phyloP scores from a whole-genome alignment of 495 filamentous ascomycete species.

The Aspergillus homomorphus region DNA sequence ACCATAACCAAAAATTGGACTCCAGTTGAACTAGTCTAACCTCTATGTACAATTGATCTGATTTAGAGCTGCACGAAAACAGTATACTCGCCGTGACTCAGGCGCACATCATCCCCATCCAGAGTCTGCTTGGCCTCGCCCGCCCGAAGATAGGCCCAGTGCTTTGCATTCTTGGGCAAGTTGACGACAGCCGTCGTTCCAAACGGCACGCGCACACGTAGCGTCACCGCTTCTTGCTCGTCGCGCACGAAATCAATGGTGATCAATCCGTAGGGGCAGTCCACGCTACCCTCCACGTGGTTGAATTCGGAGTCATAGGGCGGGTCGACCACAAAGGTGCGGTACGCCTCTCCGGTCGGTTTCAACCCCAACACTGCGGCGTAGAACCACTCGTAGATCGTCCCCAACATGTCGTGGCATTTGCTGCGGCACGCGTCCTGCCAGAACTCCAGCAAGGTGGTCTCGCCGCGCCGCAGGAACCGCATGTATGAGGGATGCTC shows the following conservation, averaged over 20 bases:
- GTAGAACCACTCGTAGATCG: conserved; percentile 33
- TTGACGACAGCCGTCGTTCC: not conserved
- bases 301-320: conserved; percentile 24
- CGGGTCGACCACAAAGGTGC: conserved; percentile 21
- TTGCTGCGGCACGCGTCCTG: conserved; percentile 30
- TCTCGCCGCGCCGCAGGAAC: conserved; percentile 29
- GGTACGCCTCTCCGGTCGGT: conserved; percentile 22
- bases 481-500: conserved; percentile 33
- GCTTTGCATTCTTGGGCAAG: not conserved
- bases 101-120: not conserved
- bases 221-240: not conserved
- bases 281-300: conserved; percentile 24
- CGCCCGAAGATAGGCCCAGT: not conserved
- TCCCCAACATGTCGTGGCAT: conserved; percentile 34
- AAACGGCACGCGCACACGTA: conserved; percentile 13
- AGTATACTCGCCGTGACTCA: not conserved
- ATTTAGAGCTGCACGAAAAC: not conserved
- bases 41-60: not conserved
- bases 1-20: not conserved
- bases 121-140: not conserved
- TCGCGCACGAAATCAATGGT: conserved; percentile 18
- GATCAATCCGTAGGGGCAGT: conserved; percentile 29
- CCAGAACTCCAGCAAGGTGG: conserved; percentile 29
- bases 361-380: conserved; percentile 25
- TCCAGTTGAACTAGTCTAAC: not conserved